These are phyloP conservation scores for Colletotrichum acutatum DNA, from an alignment of 2,329 filamentous ascomycete genomes.

Conservation along the genomic window DNA sequence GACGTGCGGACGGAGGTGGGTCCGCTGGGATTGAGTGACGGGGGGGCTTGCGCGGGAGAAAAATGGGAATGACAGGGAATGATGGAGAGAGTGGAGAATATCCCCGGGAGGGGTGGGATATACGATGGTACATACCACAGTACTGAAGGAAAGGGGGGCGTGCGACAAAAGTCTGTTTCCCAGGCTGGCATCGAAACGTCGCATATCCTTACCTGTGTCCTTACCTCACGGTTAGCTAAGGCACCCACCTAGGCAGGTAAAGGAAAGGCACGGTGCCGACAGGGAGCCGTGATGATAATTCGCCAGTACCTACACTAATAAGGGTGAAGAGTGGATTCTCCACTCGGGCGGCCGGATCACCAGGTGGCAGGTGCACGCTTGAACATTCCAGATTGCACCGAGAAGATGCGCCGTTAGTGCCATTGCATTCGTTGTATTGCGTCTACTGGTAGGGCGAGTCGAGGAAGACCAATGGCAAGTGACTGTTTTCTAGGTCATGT, in stretches of 20 bases:
- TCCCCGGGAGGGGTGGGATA: background rate
- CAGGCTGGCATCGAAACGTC: constrained; percentile 25
- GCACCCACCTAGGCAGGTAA: background rate
- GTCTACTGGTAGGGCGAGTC: background rate
- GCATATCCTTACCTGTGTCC: constrained; percentile 1
- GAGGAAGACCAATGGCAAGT: background rate
- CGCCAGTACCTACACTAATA: background rate
- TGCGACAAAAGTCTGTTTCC: constrained; percentile 13
- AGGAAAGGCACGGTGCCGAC: constrained; percentile 25
- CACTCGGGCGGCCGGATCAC: background rate
- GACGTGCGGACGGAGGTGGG: constrained; percentile 16
- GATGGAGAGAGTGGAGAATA: background rate
- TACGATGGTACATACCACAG: background rate
- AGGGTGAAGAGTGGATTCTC: background rate
- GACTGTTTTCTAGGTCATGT: background rate
- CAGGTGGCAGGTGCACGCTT: constrained; percentile 5
- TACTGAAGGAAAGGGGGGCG: background rate
- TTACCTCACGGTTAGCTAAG: background rate
- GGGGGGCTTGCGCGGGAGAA: background rate
- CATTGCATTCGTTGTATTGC: background rate
- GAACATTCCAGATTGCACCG: constrained; percentile 19
- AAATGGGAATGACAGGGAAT: background rate
- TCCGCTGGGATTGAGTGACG: background rate
- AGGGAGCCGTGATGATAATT: constrained; percentile 15
- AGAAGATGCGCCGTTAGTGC: constrained; percentile 4